Evolutionary conservation across 495 filamentous ascomycete genomes (phyloP).

Genomic region (Talaromyces adpressus): DNA sequence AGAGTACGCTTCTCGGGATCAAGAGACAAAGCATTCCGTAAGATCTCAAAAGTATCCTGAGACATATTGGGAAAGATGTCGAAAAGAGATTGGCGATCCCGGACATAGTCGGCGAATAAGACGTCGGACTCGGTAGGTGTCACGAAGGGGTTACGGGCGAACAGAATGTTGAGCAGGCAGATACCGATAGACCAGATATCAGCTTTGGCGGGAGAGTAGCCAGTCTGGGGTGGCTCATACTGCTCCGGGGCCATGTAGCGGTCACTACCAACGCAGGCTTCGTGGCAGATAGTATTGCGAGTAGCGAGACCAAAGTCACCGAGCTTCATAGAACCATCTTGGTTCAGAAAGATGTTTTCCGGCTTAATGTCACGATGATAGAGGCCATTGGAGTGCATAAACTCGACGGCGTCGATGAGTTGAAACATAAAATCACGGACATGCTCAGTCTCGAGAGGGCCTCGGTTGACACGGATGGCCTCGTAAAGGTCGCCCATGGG

Average conservation of each 20-base stretch:
- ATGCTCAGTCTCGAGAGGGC: constrained; percentile 89
- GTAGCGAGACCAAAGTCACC: constrained; percentile 95
- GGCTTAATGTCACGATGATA: constrained; percentile 99
- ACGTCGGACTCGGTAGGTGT: constrained; percentile 80
- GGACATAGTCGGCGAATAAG: constrained; percentile 83
- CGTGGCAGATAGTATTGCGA: constrained; percentile 75
- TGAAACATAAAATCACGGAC: constrained; percentile 96
- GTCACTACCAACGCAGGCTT: constrained; percentile 90
- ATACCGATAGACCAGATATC: constrained; percentile 97
- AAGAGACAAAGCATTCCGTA: constrained; percentile 78
- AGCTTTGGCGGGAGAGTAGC: constrained; percentile 89
- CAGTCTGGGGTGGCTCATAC: constrained; percentile 74
- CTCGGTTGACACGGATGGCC: constrained; percentile 80
- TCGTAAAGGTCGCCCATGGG: constrained; percentile 96
- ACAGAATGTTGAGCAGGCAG: constrained; percentile 91
- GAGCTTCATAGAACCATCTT: constrained; percentile 85
- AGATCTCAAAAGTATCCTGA: constrained; percentile 90
- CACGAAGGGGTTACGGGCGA: constrained; percentile 90
- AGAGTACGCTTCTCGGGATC: constrained; percentile 88
- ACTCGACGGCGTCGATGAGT: constrained; percentile 80
- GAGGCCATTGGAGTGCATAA: constrained; percentile 83
- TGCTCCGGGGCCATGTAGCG: constrained; percentile 99
- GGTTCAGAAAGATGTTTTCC: constrained; percentile 93
- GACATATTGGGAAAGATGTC: constrained; percentile 99
- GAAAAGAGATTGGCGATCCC: constrained; percentile 89